Evolutionary conservation across 768 basidiomycete species (phyloP).

Genomic region (Leccinum variicolor): DNA sequence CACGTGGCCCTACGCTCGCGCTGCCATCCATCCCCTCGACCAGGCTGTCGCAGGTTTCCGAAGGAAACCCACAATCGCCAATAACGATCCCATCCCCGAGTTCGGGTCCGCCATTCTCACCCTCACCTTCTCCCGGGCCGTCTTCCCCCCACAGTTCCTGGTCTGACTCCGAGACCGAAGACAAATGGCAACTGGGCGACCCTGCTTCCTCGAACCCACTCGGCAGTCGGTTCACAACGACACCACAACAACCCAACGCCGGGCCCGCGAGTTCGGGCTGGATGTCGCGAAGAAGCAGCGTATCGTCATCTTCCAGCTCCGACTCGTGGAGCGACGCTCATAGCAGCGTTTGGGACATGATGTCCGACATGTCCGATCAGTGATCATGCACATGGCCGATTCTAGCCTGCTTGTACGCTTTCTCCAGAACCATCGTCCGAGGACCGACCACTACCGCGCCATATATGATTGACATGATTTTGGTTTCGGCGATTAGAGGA

Average conservation of each 20-base stretch:
- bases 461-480: background rate
- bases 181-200: background rate
- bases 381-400: background rate
- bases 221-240: background rate
- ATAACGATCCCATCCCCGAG: slow-evolving; percentile 22
- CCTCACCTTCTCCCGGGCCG: slow-evolving; percentile 15
- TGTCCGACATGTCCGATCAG: slow-evolving; percentile 15
- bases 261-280: background rate
- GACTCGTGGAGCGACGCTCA: slow-evolving; percentile 30
- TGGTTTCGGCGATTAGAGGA: background rate
- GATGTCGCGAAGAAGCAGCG: slow-evolving; percentile 13
- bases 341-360: slow-evolving; percentile 25
- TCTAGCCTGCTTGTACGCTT: background rate
- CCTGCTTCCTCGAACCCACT: background rate
- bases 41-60: slow-evolving; percentile 18
- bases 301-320: slow-evolving; percentile 10
- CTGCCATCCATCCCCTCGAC: slow-evolving; percentile 31
- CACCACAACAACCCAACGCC: background rate
- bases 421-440: background rate
- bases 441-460: background rate
- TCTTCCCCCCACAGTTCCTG: slow-evolving; percentile 5
- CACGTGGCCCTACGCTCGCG: slow-evolving; percentile 5
- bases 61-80: slow-evolving; percentile 21
- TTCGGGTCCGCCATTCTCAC: slow-evolving; percentile 13
- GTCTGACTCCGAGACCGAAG: slow-evolving; percentile 17